Conservation (phyloP, 2,329 filamentous ascomycete genomes). For the Fusarium xyrophilum region DNA sequence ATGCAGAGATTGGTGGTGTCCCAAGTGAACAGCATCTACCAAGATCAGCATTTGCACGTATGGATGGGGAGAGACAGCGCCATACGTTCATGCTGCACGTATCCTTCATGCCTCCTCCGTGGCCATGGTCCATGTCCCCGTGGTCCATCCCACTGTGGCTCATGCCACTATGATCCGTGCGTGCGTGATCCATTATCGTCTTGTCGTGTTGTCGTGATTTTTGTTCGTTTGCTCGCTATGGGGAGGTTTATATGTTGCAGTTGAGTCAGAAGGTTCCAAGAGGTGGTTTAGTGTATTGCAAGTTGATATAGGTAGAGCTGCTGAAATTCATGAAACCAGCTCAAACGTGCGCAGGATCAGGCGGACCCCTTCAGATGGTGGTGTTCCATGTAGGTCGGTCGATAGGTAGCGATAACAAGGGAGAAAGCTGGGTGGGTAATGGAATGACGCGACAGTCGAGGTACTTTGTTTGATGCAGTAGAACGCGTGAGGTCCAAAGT, state of each 20-base stretch:
- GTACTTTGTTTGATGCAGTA: neutral
- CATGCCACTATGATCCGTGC: slow-evolving; percentile 54
- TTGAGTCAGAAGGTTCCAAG: neutral
- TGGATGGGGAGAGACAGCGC: neutral
- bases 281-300: neutral
- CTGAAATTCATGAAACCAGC: slow-evolving; percentile 44
- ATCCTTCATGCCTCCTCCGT: slow-evolving; percentile 61
- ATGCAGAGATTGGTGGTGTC: slow-evolving; percentile 93
- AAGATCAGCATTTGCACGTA: slow-evolving; percentile 26
- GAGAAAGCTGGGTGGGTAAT: slow-evolving; percentile 7
- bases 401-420: slow-evolving; percentile 8
- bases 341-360: slow-evolving; percentile 50
- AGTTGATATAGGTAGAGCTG: slow-evolving; percentile 11
- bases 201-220: neutral
- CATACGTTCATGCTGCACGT: slow-evolving; percentile 93
- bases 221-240: neutral
- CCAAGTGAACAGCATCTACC: slow-evolving; percentile 99
- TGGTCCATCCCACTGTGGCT: slow-evolving; percentile 53
- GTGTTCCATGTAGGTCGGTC: slow-evolving; percentile 12
- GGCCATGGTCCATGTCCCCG: slow-evolving; percentile 61
- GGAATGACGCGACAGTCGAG: slow-evolving; percentile 14
- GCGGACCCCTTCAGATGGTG: neutral
- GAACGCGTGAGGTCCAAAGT: neutral
- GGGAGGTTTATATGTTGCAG: neutral
- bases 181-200: slow-evolving; percentile 52